Base-by-base conservation (phyloP, 208 protist genomes). In the Strigomonas culicis region DNA sequence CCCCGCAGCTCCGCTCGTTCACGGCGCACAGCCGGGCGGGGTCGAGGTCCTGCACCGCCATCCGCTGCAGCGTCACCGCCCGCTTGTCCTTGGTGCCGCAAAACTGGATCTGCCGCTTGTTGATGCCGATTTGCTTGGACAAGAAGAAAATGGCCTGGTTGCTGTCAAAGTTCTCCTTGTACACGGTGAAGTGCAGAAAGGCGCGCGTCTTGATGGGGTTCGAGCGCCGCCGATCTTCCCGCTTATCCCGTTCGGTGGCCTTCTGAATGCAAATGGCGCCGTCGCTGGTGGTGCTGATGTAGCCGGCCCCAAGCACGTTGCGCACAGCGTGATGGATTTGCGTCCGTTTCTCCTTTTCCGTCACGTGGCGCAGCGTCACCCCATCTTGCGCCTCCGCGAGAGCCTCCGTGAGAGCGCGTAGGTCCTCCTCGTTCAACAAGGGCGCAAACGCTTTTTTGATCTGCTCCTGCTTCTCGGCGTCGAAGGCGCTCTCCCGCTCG, bases 71-170 rank as follows among this genome's bases (percentile, higher is more conserved):
- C 8, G 97, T 99, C 31, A 98, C 85, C 0, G 83, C 97, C 34
- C 94, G 86, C 79, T 97, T 96, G 71, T 99, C 97, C 71, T 99
- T 99, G 15, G 95, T 98, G 34, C 97, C 97, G 49, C 96, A 95
- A 61, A 93, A 97, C 59, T 84, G 68, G 55, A 98, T 78, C 59
- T 85, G 67, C 17, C 90, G 84, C 1, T 63, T 56, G 50, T 72
- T 74, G 21, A 96, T 39, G 62, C 67, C 43, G 53, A 98, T 71
- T 24, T 73, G 65, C 10, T 63, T 61, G 11, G 95, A 82, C 15
- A 98, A 52, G 39, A 69, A 59, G 8, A 77, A 74, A 28, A 98
- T 55, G 4, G 79, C 91, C 49, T 87, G 74, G 36, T 82, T 79
- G 51, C 88, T 96, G 68, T 98, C 96, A 0, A 84, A 76, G 66